A percentile compares a stretch with the other conserved stretches of the same genome.
Conservation (phyloP, 352 stramenopile species). For the Thalassiosira exigua region DNA sequence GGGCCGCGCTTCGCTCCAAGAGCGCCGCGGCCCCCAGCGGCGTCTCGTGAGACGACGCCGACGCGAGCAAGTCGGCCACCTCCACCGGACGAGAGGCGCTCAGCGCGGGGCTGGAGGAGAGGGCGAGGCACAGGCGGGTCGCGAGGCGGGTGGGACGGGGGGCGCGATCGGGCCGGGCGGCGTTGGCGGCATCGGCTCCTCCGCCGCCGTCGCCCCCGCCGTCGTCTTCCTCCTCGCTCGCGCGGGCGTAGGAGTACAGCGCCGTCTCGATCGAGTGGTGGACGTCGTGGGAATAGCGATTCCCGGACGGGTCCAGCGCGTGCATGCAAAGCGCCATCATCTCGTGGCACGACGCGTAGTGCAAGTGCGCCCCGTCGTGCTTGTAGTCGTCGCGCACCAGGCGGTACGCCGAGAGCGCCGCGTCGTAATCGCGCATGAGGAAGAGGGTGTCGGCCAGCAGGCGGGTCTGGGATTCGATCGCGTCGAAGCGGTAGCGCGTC, state of each 20-base stretch:
- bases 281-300: slow-evolving; percentile 56
- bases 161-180: slow-evolving; percentile 48
- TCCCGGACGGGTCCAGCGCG: slow-evolving; percentile 59
- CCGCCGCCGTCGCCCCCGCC: too few species aligned
- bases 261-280: slow-evolving; percentile 73
- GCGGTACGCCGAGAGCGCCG: slow-evolving; percentile 76
- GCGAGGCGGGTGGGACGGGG: slow-evolving; percentile 70
- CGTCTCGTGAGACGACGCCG: slow-evolving; percentile 79
- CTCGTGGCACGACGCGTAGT: slow-evolving; percentile 82
- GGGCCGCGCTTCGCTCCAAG: slow-evolving; percentile 75
- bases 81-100: slow-evolving; percentile 70
- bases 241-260: slow-evolving; percentile 73
- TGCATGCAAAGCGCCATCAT: slow-evolving; percentile 84
- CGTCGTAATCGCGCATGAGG: slow-evolving; percentile 85
- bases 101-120: slow-evolving; percentile 57
- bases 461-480: slow-evolving; percentile 82
- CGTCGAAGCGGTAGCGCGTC: slow-evolving; percentile 73
- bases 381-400: slow-evolving; percentile 87
- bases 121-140: slow-evolving; percentile 73
- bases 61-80: slow-evolving; percentile 82
- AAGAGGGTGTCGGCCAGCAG: slow-evolving; percentile 85
- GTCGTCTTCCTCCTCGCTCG: slow-evolving; percentile 72
- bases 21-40: slow-evolving; percentile 76
- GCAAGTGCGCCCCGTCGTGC: slow-evolving; percentile 74
- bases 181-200: slow-evolving; percentile 25